These are phyloP conservation scores for Chenopodium formosanum DNA, from an alignment of 148 eudicot species.

Conservation along the genomic window DNA sequence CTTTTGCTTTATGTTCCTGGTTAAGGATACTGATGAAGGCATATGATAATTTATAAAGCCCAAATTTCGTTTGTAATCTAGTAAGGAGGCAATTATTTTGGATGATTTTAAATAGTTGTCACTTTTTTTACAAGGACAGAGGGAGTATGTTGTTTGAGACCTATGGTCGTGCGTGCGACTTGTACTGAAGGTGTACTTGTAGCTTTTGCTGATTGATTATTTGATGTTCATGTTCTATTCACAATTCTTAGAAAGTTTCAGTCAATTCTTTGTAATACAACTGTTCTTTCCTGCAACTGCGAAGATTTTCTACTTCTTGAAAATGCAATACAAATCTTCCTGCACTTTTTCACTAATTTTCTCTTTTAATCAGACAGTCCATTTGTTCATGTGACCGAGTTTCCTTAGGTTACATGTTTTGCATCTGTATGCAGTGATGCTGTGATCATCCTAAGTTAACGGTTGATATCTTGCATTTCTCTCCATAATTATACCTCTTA, in stretches of 20 bases:
- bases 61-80: too few relatives aligned
- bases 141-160: too few relatives aligned
- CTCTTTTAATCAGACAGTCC: not conserved
- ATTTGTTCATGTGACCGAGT: not conserved
- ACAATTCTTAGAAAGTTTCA: not conserved
- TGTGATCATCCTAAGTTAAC: not conserved
- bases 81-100: too few relatives aligned
- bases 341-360: not conserved
- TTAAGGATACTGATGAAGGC: too few relatives aligned
- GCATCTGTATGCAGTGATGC: not conserved
- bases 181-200: not conserved
- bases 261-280: not conserved
- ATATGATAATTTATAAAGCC: too few relatives aligned
- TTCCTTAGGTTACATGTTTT: not conserved
- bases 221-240: not conserved
- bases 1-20: too few relatives aligned
- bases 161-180: not conserved
- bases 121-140: too few relatives aligned
- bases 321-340: not conserved
- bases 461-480: constrained; percentile 32
- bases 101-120: too few relatives aligned
- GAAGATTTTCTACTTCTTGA: not conserved
- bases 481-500: constrained; percentile 7
- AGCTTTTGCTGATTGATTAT: not conserved
- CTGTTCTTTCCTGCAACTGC: not conserved